Evolutionary conservation across 2,329 filamentous ascomycete species (phyloP).

Genomic region (Aspergillus terreus): DNA sequence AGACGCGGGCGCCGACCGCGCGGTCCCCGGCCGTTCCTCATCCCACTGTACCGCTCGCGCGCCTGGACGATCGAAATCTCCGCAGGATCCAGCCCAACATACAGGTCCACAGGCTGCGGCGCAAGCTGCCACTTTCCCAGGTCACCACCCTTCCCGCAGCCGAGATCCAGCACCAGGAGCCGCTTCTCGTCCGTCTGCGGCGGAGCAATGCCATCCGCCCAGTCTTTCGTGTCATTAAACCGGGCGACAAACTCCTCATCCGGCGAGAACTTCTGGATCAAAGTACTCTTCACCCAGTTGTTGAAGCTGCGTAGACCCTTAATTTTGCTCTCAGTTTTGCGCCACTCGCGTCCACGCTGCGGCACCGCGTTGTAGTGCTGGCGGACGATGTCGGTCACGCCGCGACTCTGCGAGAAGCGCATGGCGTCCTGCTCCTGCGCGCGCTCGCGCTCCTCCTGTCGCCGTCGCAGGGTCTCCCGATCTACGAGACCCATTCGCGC

Average conservation of each 20-base stretch:
- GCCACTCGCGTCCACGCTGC: conserved; percentile 89
- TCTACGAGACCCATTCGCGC: conserved; percentile 38
- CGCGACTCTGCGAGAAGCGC: conserved; percentile 43
- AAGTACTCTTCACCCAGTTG: conserved; percentile 97
- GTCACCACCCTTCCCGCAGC: conserved; percentile 95
- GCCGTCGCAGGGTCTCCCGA: conserved; percentile 37
- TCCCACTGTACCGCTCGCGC: conserved; percentile 72
- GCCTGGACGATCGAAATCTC: conserved; percentile 91
- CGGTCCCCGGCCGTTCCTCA: conserved; percentile 56
- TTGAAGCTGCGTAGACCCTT: conserved; percentile 93
- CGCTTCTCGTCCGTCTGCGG: conserved; percentile 45
- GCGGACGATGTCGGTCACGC: conserved; percentile 78
- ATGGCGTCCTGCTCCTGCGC: conserved; percentile 37
- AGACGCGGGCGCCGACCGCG: conserved; percentile 54
- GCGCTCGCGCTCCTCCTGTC: conserved; percentile 43
- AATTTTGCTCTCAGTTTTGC: conserved; percentile 89
- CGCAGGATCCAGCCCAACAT: conserved; percentile 90
- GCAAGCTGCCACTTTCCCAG: conserved; percentile 94
- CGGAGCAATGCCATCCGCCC: conserved; percentile 37
- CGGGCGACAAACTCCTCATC: conserved; percentile 66
- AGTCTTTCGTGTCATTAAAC: conserved; percentile 42
- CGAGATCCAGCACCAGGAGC: conserved; percentile 84
- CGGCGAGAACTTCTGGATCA: conserved; percentile 94
- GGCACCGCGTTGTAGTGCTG: conserved; percentile 97
- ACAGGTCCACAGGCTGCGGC: conserved; percentile 84